phyloP scores from a whole-genome alignment of 139 green algal genomes.

The Mesostigma viride region DNA sequence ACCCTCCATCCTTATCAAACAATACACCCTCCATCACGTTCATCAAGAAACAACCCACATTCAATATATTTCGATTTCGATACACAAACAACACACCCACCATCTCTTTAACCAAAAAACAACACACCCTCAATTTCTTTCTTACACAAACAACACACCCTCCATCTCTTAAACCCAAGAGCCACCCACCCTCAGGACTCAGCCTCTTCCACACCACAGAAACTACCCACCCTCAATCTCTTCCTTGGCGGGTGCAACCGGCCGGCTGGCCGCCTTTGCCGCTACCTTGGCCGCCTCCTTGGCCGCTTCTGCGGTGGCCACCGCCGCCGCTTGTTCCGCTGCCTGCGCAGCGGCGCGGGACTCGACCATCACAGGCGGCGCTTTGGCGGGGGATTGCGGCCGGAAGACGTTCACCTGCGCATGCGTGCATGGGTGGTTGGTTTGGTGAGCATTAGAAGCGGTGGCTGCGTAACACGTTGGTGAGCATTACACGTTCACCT shows the following conservation, averaged over 20 bases:
- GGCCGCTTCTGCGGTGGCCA: background rate
- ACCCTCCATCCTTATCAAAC: too few relatives aligned
- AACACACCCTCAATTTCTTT: conserved; percentile 19
- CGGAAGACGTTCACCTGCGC: background rate
- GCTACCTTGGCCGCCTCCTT: background rate
- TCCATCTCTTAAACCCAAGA: background rate
- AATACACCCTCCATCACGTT: conserved; percentile 39
- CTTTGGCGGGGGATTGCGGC: background rate
- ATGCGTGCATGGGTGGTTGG: too few relatives aligned
- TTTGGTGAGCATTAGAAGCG: too few relatives aligned
- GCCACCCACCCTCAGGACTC: background rate
- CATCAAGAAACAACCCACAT: conserved; percentile 22
- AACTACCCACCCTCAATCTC: background rate
- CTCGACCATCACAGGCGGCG: background rate
- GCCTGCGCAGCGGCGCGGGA: background rate
- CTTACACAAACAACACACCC: background rate
- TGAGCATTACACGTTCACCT: too few relatives aligned
- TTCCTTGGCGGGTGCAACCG: background rate
- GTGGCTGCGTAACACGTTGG: too few relatives aligned
- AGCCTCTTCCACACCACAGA: background rate
- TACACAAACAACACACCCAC: background rate
- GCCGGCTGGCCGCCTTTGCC: background rate
- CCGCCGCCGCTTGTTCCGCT: background rate
- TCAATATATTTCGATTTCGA: too few relatives aligned
- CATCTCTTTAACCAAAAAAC: conserved; percentile 26